These are phyloP conservation scores for Suhomyces bolitotheri DNA, from an alignment of 1,139 yeast species.

Conservation along the genomic window DNA sequence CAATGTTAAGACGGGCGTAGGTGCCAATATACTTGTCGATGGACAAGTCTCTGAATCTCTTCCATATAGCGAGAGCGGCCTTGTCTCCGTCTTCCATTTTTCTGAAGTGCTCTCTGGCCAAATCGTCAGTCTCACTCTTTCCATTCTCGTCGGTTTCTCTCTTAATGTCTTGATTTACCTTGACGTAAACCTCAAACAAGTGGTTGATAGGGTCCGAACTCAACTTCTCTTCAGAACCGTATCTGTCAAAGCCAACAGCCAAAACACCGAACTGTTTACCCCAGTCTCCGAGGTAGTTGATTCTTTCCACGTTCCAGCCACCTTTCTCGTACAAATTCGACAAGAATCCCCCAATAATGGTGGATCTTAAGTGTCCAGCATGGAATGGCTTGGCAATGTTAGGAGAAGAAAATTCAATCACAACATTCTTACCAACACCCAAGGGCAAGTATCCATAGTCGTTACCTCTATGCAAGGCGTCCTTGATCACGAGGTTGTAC, in stretches of 20 bases:
- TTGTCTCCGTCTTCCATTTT: slow-evolving; percentile 94
- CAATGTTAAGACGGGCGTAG: slow-evolving; percentile 87
- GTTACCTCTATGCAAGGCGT: slow-evolving; percentile 58
- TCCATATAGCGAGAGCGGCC: slow-evolving; percentile 78
- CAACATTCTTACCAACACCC: slow-evolving; percentile 70
- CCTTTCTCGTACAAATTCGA: slow-evolving; percentile 84
- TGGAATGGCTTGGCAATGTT: slow-evolving; percentile 99
- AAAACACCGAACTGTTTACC: slow-evolving; percentile 97
- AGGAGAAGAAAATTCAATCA: slow-evolving; percentile 95
- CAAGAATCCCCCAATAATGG: slow-evolving; percentile 97
- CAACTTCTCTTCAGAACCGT: slow-evolving; percentile 77
- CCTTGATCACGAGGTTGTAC: slow-evolving; percentile 69
- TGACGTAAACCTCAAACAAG: slow-evolving; percentile 90
- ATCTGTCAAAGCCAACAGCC: slow-evolving; percentile 87
- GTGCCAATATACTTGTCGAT: slow-evolving; percentile 84
- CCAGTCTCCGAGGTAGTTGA: slow-evolving; percentile 98
- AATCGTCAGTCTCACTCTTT: slow-evolving; percentile 69
- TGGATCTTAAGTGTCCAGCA: slow-evolving; percentile 97
- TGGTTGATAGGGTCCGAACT: slow-evolving; percentile 87
- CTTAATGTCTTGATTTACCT: slow-evolving; percentile 75
- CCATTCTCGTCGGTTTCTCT: slow-evolving; percentile 53
- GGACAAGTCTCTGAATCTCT: slow-evolving; percentile 83
- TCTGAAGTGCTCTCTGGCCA: slow-evolving; percentile 86
- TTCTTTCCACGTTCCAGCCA: slow-evolving; percentile 87
- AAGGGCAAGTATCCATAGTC: slow-evolving; percentile 75